Conservation (phyloP, 345 rosid genomes). For the Eucalyptus pauciflora region DNA sequence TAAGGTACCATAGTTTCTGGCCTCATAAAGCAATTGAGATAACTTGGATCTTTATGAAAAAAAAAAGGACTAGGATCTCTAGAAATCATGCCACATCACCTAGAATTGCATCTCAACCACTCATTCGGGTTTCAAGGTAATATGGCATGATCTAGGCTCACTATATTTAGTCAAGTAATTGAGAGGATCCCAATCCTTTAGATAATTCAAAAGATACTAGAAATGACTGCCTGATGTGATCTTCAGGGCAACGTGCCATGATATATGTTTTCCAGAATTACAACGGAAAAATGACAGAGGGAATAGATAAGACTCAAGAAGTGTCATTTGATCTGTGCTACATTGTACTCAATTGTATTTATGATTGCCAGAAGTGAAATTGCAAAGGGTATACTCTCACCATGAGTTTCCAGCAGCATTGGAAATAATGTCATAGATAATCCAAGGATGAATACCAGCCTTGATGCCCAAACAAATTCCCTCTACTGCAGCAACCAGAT, state of each 20-base stretch:
- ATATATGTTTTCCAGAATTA: background rate
- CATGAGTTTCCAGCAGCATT: constrained; percentile 99
- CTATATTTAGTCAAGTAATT: background rate
- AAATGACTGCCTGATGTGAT: background rate
- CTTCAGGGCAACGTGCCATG: background rate
- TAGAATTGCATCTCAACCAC: background rate
- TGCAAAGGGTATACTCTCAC: constrained; percentile 22
- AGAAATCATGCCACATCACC: background rate
- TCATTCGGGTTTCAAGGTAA: background rate
- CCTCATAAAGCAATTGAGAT: background rate
- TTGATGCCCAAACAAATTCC: constrained; percentile 71
- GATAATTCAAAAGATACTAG: background rate
- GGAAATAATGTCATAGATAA: constrained; percentile 83
- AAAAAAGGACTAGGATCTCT: background rate
- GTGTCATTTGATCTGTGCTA: background rate
- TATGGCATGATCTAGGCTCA: background rate
- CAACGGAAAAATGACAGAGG: background rate
- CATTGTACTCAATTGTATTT: background rate
- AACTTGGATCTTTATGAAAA: background rate
- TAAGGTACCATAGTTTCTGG: background rate
- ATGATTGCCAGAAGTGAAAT: background rate
- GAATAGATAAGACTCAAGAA: background rate
- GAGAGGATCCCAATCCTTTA: background rate
- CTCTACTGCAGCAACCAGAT: constrained; percentile 82
- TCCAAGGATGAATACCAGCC: constrained; percentile 84